These are phyloP conservation scores for Cordyceps tenuipes DNA, from an alignment of 2,329 filamentous ascomycete species.

Conservation along the genomic window DNA sequence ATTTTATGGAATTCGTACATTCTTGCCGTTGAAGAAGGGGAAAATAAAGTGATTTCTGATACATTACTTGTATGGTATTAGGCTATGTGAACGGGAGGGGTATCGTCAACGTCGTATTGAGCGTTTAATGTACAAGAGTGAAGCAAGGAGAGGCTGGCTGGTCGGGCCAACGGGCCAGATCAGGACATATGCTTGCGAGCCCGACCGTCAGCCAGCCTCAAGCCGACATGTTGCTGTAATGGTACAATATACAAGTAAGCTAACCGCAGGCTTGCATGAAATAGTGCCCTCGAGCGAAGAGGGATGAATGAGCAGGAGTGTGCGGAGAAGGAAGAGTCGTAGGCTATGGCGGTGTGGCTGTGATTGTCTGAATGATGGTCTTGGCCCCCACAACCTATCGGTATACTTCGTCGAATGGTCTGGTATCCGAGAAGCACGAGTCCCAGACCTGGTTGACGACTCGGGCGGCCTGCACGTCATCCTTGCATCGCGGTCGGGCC, in stretches of 20 bases:
- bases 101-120: slow-evolving; percentile 12
- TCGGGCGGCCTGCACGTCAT: slow-evolving; percentile 76
- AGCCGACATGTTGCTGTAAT: slow-evolving; percentile 10
- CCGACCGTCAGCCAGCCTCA: neutral
- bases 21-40: neutral
- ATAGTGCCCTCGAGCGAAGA: neutral
- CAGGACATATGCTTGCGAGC: neutral
- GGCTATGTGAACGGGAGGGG: neutral
- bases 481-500: slow-evolving; percentile 70
- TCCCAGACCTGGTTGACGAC: slow-evolving; percentile 98
- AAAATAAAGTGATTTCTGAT: neutral
- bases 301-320: neutral
- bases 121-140: slow-evolving; percentile 8
- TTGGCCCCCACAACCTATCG: slow-evolving; percentile 37
- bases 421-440: slow-evolving; percentile 87
- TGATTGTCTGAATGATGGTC: neutral
- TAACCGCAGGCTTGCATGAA: slow-evolving; percentile 3
- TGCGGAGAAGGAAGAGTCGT: slow-evolving; percentile 1
- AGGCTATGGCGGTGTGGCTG: neutral
- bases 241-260: slow-evolving; percentile 8
- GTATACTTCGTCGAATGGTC: slow-evolving; percentile 96
- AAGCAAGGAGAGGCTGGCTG: neutral
- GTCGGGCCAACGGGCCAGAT: slow-evolving; percentile 1
- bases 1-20: neutral
- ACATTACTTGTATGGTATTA: neutral